Percentiles rank a stretch among this genome's conserved stretches.
These are phyloP conservation scores for Lactarius evosmus DNA, from an alignment of 768 basidiomycete genomes.

Conservation along the genomic window DNA sequence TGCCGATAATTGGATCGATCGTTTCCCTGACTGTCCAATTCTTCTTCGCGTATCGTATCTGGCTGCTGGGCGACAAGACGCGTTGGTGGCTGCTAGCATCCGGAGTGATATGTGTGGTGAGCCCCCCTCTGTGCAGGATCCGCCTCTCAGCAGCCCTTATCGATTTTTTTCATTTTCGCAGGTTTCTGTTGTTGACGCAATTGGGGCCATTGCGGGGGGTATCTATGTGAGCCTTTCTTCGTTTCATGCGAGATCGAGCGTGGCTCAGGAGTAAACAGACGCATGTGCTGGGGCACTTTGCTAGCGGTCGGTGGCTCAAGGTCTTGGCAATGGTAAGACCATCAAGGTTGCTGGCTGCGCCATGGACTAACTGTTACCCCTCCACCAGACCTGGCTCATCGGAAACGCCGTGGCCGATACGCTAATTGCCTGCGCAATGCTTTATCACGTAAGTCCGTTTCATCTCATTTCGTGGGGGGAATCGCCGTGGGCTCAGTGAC, in stretches of 20 bases:
- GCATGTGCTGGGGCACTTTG: not conserved
- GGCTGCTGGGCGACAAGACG: not conserved
- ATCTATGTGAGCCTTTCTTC: not conserved
- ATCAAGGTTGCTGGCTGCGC: not conserved
- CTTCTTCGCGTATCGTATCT: slow-evolving; percentile 14
- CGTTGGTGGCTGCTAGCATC: slow-evolving; percentile 1
- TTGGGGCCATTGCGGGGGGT: not conserved
- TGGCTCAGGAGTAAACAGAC: not conserved
- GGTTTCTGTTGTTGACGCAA: not conserved
- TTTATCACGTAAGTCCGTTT: slow-evolving; percentile 6
- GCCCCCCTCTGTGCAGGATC: not conserved
- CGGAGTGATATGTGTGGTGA: slow-evolving; percentile 7
- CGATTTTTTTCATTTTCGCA: not conserved
- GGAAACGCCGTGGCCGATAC: slow-evolving; percentile 5
- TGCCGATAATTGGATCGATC: slow-evolving; percentile 6
- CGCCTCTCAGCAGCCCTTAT: not conserved
- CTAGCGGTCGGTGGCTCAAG: not conserved
- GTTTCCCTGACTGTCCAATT: slow-evolving; percentile 7
- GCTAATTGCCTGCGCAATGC: slow-evolving; percentile 12
- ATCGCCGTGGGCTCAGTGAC: not conserved
- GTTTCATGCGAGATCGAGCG: not conserved
- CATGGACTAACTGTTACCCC: not conserved
- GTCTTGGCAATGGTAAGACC: not conserved
- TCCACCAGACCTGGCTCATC: slow-evolving; percentile 10
- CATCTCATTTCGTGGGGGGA: not conserved